Conservation (phyloP, 768 basidiomycete species). For the Tulasnella sp. region DNA sequence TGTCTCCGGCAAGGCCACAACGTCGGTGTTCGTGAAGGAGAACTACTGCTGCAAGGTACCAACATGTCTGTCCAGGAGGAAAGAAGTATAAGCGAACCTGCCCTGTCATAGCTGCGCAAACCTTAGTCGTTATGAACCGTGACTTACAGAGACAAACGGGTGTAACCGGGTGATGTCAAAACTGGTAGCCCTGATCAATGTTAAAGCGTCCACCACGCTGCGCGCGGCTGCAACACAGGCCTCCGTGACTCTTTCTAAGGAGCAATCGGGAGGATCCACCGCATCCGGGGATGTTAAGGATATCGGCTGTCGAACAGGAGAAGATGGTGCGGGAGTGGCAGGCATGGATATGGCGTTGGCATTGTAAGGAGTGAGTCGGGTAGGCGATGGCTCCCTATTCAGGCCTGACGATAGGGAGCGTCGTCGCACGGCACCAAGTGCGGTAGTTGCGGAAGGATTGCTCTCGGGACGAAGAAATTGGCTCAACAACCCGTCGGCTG, state of each 20-base stretch:
- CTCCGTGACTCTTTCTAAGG: not conserved
- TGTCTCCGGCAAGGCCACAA: not conserved
- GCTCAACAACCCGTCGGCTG: not conserved
- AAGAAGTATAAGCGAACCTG: not conserved
- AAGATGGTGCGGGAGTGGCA: not conserved
- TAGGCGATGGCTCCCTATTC: not conserved
- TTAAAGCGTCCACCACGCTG: constrained; percentile 8
- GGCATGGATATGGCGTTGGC: not conserved
- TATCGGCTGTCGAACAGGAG: not conserved
- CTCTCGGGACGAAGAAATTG: not conserved
- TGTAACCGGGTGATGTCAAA: constrained; percentile 10
- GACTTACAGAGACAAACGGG: constrained; percentile 9
- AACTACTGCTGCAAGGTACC: constrained; percentile 12
- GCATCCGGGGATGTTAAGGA: not conserved
- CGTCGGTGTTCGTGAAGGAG: constrained; percentile 9
- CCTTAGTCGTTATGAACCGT: not conserved
- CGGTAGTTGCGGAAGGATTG: too few species aligned
- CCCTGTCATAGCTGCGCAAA: not conserved
- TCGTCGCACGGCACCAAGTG: too few species aligned
- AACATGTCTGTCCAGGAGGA: constrained; percentile 2
- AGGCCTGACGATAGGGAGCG: not conserved
- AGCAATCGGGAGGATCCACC: not conserved
- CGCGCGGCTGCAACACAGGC: constrained; percentile 1
- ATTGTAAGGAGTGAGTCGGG: not conserved
- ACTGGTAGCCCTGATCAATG: constrained; percentile 1